Percentiles rank a stretch among this genome's conserved stretches.
phyloP scores from a whole-genome alignment of 164 flowering plant species.

The Nelumbo lutea region DNA sequence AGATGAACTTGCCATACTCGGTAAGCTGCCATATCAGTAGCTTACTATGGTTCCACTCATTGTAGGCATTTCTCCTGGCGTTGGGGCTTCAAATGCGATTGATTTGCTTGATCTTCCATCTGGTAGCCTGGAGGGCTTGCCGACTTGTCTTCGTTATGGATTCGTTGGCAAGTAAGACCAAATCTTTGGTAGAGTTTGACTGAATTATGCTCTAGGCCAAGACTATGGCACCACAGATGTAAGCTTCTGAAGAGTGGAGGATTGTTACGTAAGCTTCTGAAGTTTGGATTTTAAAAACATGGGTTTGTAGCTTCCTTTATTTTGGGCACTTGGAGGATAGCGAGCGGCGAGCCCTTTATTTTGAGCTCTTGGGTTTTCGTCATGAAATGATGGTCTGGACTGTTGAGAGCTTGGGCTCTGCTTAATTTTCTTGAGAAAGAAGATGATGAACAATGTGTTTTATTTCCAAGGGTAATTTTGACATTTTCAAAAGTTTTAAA shows the following conservation, averaged over 20 bases:
- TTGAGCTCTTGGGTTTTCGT: too few relatives aligned
- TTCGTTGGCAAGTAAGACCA: constrained; percentile 63
- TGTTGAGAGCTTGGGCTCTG: too few relatives aligned
- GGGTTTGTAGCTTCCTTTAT: constrained; percentile 12
- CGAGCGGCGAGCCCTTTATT: too few relatives aligned
- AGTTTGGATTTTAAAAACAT: constrained; percentile 13
- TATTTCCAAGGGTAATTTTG: too few relatives aligned
- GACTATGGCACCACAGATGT: constrained; percentile 81
- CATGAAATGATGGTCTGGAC: too few relatives aligned
- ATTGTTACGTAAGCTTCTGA: constrained; percentile 74
- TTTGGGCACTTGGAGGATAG: constrained; percentile 10
- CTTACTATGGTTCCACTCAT: constrained; percentile 91
- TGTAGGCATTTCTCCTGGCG: constrained; percentile 50
- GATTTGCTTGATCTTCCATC: constrained; percentile 68
- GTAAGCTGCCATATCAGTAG: constrained; percentile 72
- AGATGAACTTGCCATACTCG: constrained; percentile 62
- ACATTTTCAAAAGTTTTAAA: too few relatives aligned
- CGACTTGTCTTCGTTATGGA: constrained; percentile 33
- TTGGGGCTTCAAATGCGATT: constrained; percentile 55
- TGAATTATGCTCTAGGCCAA: constrained; percentile 71
- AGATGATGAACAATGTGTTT: too few relatives aligned
- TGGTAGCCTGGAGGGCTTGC: constrained; percentile 45
- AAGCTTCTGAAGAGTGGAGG: constrained; percentile 74
- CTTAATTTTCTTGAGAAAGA: too few relatives aligned
- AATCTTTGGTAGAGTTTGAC: constrained; percentile 53